These are phyloP conservation scores for Castanopsis chinensis DNA, from an alignment of 306 rosid species.

Conservation along the genomic window DNA sequence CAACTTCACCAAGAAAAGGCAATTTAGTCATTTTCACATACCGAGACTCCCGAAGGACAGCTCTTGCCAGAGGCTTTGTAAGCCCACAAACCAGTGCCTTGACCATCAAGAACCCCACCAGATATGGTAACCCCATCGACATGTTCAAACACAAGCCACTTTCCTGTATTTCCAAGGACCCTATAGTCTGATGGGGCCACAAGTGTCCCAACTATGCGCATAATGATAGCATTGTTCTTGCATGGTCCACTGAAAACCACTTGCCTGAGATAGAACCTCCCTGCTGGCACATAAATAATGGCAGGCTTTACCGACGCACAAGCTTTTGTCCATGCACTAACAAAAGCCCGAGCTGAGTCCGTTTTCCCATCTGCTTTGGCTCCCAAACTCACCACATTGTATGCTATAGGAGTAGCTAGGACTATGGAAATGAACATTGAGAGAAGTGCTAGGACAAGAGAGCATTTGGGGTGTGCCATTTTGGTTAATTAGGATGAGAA, in stretches of 20 bases:
- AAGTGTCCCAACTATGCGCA: constrained; percentile 41
- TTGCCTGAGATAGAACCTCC: constrained; percentile 34
- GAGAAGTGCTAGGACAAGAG: background rate
- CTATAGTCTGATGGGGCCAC: constrained; percentile 43
- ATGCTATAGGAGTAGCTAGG: background rate
- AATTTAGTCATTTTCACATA: background rate
- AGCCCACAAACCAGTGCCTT: constrained; percentile 48
- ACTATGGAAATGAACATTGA: constrained; percentile 6
- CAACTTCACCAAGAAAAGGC: background rate
- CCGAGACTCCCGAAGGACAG: constrained; percentile 57
- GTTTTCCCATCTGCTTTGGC: constrained; percentile 33
- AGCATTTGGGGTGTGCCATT: constrained; percentile 15
- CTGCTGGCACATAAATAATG: constrained; percentile 39
- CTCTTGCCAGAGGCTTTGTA: constrained; percentile 41
- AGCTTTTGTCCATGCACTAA: constrained; percentile 39
- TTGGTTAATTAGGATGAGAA: background rate
- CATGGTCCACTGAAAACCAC: constrained; percentile 46
- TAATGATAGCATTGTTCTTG: constrained; percentile 28
- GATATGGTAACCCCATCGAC: constrained; percentile 39
- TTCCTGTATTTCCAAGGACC: constrained; percentile 32
- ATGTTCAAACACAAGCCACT: constrained; percentile 37
- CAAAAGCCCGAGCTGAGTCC: constrained; percentile 35
- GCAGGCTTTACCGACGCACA: constrained; percentile 34
- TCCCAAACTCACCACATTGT: constrained; percentile 33
- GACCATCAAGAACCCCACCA: constrained; percentile 49